phyloP scores from a whole-genome alignment of 352 stramenopile genomes.

The Sclerospora graminicola region DNA sequence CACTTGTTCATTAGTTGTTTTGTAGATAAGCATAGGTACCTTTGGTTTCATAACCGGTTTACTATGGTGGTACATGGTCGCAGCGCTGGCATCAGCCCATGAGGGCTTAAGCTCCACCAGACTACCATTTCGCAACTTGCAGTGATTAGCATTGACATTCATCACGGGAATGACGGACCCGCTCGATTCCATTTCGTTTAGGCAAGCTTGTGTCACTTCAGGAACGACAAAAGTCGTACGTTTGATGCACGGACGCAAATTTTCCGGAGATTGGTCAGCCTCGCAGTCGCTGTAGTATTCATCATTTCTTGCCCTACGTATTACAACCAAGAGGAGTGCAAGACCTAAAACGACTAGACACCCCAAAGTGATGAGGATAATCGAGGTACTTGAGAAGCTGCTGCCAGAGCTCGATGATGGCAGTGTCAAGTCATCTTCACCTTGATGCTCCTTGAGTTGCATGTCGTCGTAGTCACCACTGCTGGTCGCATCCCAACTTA shows the following conservation, averaged over 20 bases:
- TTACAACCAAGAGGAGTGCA: conserved; percentile 9
- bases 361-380: conserved; percentile 13
- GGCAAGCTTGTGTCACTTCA: not conserved
- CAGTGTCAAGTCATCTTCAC: conserved; percentile 4
- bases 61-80: conserved; percentile 16
- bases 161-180: conserved; percentile 17
- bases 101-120: conserved; percentile 9
- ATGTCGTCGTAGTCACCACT: not conserved
- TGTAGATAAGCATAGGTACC: conserved; percentile 12
- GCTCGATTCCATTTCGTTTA: conserved; percentile 13
- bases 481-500: not conserved
- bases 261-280: conserved; percentile 2
- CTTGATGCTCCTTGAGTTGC: conserved; percentile 5
- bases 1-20: conserved; percentile 4
- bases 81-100: conserved; percentile 10
- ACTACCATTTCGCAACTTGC: conserved; percentile 5
- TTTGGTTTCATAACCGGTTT: conserved; percentile 14
- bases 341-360: conserved; percentile 6
- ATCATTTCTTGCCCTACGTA: conserved; percentile 4
- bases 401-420: conserved; percentile 2
- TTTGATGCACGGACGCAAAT: conserved; percentile 15
- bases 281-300: conserved; percentile 3
- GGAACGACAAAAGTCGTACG: conserved; percentile 17
- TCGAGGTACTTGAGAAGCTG: conserved; percentile 6
- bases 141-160: conserved; percentile 3